Evolutionary conservation across 768 basidiomycete genomes (phyloP).

Genomic region (Austroboletus eburneus): DNA sequence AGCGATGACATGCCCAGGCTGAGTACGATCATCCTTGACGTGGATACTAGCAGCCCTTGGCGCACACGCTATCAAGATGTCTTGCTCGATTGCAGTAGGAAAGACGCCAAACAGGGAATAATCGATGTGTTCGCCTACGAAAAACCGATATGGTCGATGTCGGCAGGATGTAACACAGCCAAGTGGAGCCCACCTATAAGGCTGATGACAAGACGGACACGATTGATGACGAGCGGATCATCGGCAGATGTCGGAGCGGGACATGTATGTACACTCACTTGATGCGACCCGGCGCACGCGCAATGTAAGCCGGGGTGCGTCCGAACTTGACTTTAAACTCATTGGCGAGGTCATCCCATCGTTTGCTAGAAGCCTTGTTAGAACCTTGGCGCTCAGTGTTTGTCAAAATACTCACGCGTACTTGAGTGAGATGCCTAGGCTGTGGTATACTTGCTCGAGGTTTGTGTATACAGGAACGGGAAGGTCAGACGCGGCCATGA

Average conservation of each 20-base stretch:
- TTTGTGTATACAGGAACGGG: conserved; percentile 60
- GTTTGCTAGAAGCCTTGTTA: conserved; percentile 35
- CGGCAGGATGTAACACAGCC: neutral
- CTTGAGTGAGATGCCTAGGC: conserved; percentile 48
- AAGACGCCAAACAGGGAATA: conserved; percentile 81
- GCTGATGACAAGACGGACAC: conserved; percentile 11
- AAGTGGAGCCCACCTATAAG: conserved; percentile 30
- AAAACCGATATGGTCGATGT: conserved; percentile 7
- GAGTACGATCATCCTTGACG: conserved; percentile 13
- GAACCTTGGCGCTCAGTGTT: too few relatives aligned
- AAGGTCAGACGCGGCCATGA: conserved; percentile 51
- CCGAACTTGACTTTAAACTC: conserved; percentile 66
- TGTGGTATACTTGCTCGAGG: conserved; percentile 52
- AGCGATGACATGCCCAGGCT: conserved; percentile 53
- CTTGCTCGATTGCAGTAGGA: conserved; percentile 80
- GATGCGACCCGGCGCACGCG: conserved; percentile 75
- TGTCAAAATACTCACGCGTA: conserved; percentile 37
- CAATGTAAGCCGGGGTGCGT: conserved; percentile 62
- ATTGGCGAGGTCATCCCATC: conserved; percentile 59
- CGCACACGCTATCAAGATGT: conserved; percentile 75
- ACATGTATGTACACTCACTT: conserved; percentile 44
- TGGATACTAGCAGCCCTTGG: conserved; percentile 27
- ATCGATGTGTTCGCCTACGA: conserved; percentile 74
- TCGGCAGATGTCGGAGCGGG: neutral
- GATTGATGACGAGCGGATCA: neutral